Evolutionary conservation across 805 yeast genomes (phyloP).

Genomic region (Blastobotrys attinorum): DNA sequence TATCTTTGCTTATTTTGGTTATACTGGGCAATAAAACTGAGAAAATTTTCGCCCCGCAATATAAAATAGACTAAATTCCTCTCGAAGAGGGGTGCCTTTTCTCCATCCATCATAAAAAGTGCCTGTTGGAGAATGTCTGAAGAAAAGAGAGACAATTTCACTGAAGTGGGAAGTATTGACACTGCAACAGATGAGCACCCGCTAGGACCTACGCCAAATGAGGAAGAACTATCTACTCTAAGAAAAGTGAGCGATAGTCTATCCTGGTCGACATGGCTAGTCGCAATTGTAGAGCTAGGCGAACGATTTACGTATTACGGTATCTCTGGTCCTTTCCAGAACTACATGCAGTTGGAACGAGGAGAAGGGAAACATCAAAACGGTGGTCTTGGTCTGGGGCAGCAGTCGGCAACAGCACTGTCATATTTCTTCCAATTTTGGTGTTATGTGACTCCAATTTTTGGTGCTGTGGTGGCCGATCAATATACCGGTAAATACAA

Average conservation of each 20-base stretch:
- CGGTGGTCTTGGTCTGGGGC: slow-evolving; percentile 54
- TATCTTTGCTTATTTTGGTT: no score
- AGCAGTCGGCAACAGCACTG: slow-evolving; percentile 60
- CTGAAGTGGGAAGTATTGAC: no score
- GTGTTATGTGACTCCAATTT: slow-evolving; percentile 73
- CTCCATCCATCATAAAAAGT: no score
- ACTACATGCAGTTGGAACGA: slow-evolving; percentile 52
- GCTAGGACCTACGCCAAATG: slow-evolving; percentile 37
- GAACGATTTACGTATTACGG: slow-evolving; percentile 82
- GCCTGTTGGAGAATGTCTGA: no score
- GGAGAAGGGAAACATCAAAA: slow-evolving; percentile 25
- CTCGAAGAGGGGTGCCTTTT: no score
- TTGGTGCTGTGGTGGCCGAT: slow-evolving; percentile 71
- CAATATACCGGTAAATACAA: slow-evolving; percentile 65
- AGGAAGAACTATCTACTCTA: slow-evolving; percentile 43
- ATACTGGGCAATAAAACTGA: no score
- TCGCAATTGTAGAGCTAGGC: slow-evolving; percentile 66
- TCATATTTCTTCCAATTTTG: slow-evolving; percentile 72
- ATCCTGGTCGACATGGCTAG: slow-evolving; percentile 50
- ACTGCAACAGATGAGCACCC: not conserved
- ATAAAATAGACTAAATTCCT: no score
- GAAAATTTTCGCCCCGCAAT: no score
- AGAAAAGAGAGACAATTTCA: no score
- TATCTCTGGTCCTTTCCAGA: slow-evolving; percentile 65
- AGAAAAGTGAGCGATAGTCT: slow-evolving; percentile 45